These are phyloP conservation scores for Dictyophora rubrovolvata DNA, from an alignment of 768 basidiomycete species.

Conservation along the genomic window DNA sequence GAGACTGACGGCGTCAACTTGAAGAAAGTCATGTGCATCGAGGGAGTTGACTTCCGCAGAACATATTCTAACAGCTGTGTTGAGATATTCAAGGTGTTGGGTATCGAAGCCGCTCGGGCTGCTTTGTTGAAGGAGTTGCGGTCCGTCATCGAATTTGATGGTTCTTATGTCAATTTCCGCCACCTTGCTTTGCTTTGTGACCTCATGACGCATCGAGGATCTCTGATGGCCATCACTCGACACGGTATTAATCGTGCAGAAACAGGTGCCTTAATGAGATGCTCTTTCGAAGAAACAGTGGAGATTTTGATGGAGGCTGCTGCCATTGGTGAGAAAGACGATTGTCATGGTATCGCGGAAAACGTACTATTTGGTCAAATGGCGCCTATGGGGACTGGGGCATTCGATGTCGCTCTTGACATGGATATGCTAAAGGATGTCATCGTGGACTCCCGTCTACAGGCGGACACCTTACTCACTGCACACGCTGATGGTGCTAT, in stretches of 20 bases:
- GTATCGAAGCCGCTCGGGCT: slow-evolving; percentile 93
- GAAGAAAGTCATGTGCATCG: slow-evolving; percentile 89
- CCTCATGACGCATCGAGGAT: slow-evolving; percentile 93
- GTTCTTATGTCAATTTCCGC: slow-evolving; percentile 98
- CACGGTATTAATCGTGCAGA: slow-evolving; percentile 99
- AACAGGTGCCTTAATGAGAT: slow-evolving; percentile 97
- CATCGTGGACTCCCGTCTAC: slow-evolving; percentile 90
- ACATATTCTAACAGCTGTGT: slow-evolving; percentile 97
- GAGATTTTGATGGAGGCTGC: slow-evolving; percentile 99
- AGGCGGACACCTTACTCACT: slow-evolving; percentile 70
- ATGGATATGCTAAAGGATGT: slow-evolving; percentile 98
- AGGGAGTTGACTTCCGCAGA: slow-evolving; percentile 86
- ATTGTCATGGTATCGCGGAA: slow-evolving; percentile 97
- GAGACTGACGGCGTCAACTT: slow-evolving; percentile 97
- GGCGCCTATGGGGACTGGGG: slow-evolving; percentile 99
- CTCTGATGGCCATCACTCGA: slow-evolving; percentile 96
- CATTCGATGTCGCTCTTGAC: slow-evolving; percentile 92
- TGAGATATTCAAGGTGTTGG: slow-evolving; percentile 88
- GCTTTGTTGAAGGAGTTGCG: slow-evolving; percentile 92
- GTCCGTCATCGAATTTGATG: slow-evolving; percentile 96
- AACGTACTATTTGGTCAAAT: slow-evolving; percentile 98
- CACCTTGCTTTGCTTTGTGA: slow-evolving; percentile 96
- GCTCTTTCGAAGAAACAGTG: slow-evolving; percentile 99
- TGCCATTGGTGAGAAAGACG: slow-evolving; percentile 95
- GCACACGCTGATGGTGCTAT: slow-evolving; percentile 79